These are phyloP conservation scores for Xanthoceras sorbifolium DNA, from an alignment of 345 rosid species.

Conservation along the genomic window DNA sequence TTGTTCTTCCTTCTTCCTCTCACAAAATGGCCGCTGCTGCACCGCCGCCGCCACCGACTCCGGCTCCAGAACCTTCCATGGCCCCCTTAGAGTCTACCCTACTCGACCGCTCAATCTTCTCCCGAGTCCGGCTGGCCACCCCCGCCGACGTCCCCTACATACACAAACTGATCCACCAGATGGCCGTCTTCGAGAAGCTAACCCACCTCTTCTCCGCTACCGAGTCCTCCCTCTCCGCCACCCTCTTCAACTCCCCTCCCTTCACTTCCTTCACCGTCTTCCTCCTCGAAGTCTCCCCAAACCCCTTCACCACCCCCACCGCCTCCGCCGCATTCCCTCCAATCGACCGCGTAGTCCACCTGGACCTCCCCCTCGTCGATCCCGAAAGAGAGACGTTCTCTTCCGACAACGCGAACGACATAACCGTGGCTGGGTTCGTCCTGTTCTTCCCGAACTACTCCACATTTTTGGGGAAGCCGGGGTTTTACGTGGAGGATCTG, in stretches of 20 bases:
- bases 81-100: constrained; percentile 42
- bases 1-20: no score
- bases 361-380: constrained; percentile 58
- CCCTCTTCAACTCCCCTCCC: constrained; percentile 75
- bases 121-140: constrained; percentile 85
- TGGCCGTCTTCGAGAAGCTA: constrained; percentile 88
- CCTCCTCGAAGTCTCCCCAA: constrained; percentile 70
- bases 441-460: constrained; percentile 84
- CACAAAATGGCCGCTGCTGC: constrained; percentile 88
- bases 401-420: constrained; percentile 34
- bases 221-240: constrained; percentile 66
- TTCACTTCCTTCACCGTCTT: constrained; percentile 80
- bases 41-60: constrained; percentile 83
- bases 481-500: constrained; percentile 81
- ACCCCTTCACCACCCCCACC: constrained; percentile 52
- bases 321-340: constrained; percentile 42
- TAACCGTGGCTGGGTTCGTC: constrained; percentile 74
- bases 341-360: constrained; percentile 32
- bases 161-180: constrained; percentile 81
- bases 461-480: constrained; percentile 66
- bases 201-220: constrained; percentile 74
- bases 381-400: constrained; percentile 52
- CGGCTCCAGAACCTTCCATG: constrained; percentile 56
- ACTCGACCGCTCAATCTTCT: no score
- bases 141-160: constrained; percentile 76